These are phyloP conservation scores for Pseudonitzschia delicatissima DNA, from an alignment of 108 stramenopile genomes.

Conservation along the genomic window DNA sequence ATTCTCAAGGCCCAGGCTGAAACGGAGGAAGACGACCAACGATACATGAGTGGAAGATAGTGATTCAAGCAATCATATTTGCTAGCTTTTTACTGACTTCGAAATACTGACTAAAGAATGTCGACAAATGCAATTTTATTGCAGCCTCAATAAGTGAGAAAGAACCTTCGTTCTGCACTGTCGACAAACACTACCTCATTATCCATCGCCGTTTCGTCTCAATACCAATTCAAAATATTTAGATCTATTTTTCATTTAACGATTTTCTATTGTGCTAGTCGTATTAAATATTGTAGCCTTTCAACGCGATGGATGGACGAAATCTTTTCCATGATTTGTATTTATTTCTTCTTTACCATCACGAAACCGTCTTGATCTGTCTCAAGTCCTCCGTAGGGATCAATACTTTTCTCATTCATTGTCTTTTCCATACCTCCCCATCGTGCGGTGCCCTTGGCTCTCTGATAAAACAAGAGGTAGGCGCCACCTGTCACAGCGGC, in stretches of 20 bases:
- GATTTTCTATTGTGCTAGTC: too few species aligned
- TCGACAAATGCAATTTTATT: too few species aligned
- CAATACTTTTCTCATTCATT: slow-evolving; percentile 40
- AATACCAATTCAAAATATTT: too few species aligned
- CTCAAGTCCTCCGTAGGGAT: slow-evolving; percentile 39
- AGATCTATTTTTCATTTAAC: too few species aligned
- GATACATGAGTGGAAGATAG: slow-evolving; percentile 36
- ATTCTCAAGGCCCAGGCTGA: slow-evolving; percentile 73
- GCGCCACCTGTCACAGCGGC: slow-evolving; percentile 78
- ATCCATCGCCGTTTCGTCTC: too few species aligned
- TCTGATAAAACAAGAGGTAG: slow-evolving; percentile 77
- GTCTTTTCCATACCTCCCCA: slow-evolving; percentile 82
- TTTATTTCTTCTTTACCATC: slow-evolving; percentile 41
- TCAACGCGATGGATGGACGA: not conserved
- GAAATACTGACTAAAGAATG: too few species aligned
- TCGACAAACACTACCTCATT: too few species aligned
- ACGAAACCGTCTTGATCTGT: slow-evolving; percentile 53
- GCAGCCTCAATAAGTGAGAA: too few species aligned
- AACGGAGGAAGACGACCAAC: slow-evolving; percentile 80
- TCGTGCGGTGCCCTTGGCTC: slow-evolving; percentile 52
- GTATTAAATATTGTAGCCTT: too few species aligned
- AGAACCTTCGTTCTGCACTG: too few species aligned
- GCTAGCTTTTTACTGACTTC: too few species aligned
- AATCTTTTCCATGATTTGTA: slow-evolving; percentile 10
- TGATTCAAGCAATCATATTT: too few species aligned